Percentiles rank a stretch among this genome's conserved stretches.
Conservation (phyloP, 169 alveolate species). For the Plasmodium fragile region DNA sequence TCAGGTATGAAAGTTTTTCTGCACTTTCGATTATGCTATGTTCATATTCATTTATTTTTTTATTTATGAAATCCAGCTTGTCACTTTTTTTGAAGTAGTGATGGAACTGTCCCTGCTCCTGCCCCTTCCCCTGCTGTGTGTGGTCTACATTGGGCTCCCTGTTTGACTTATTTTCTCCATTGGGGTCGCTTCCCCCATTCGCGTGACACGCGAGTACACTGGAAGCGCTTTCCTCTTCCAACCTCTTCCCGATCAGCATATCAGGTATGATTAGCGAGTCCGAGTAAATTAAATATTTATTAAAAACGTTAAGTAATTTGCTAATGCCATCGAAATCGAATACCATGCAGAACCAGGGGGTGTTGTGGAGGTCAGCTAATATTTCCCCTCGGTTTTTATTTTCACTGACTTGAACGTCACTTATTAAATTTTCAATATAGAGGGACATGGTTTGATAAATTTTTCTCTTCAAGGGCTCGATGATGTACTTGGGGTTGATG, state of each 20-base stretch:
- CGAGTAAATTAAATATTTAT: constrained; percentile 68
- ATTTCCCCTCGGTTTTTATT: constrained; percentile 69
- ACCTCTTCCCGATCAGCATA: constrained; percentile 10
- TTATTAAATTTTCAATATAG: constrained; percentile 67
- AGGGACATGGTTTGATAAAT: constrained; percentile 71
- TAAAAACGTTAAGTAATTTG: constrained; percentile 53
- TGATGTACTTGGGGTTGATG: constrained; percentile 64
- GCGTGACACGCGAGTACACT: neutral
- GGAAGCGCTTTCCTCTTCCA: neutral
- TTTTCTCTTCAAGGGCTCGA: constrained; percentile 65
- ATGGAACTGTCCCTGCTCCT: neutral
- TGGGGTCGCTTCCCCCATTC: neutral
- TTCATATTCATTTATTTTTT: constrained; percentile 67
- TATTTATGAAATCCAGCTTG: constrained; percentile 11
- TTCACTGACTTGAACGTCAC: constrained; percentile 53
- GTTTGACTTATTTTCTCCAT: neutral
- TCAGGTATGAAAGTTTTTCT: constrained; percentile 40
- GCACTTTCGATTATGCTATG: constrained; percentile 62
- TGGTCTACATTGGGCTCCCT: neutral
- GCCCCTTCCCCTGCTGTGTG: neutral
- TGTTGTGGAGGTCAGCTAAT: constrained; percentile 31
- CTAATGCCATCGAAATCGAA: constrained; percentile 75
- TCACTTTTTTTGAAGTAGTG: constrained; percentile 53
- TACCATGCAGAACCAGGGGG: constrained; percentile 70
- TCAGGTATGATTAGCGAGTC: constrained; percentile 70